phyloP scores from a whole-genome alignment of 371 early-diverging fungal species.

The Syncephalis fuscata region DNA sequence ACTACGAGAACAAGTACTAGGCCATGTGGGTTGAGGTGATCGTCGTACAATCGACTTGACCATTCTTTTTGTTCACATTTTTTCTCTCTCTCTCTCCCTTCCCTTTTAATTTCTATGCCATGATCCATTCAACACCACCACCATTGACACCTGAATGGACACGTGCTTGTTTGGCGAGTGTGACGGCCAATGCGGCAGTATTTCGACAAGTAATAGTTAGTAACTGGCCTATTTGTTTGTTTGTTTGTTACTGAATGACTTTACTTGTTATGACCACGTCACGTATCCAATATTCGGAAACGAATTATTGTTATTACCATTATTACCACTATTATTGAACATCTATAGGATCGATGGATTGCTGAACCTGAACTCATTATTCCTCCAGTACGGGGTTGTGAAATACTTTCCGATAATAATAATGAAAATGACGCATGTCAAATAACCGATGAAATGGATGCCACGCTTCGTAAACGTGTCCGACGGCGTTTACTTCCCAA shows the following conservation, averaged over 20 bases:
- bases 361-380: slow-evolving; percentile 41
- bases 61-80: no score
- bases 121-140: not conserved
- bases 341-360: slow-evolving; percentile 41
- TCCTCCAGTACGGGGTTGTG: slow-evolving; percentile 43
- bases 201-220: slow-evolving; percentile 26
- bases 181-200: slow-evolving; percentile 9
- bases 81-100: no score
- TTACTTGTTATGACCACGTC: no score
- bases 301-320: no score
- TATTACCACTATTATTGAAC: no score
- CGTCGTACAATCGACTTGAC: no score
- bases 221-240: not conserved
- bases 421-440: not conserved
- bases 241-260: no score
- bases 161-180: slow-evolving; percentile 9
- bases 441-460: slow-evolving; percentile 3
- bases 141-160: slow-evolving; percentile 9
- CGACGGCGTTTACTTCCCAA: not conserved
- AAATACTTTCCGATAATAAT: slow-evolving; percentile 17
- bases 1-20: no score
- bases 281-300: no score
- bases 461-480: not conserved
- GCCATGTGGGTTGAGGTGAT: no score
- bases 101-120: no score